These are phyloP conservation scores for Viola odorata DNA, from an alignment of 345 rosid species.

Conservation along the genomic window DNA sequence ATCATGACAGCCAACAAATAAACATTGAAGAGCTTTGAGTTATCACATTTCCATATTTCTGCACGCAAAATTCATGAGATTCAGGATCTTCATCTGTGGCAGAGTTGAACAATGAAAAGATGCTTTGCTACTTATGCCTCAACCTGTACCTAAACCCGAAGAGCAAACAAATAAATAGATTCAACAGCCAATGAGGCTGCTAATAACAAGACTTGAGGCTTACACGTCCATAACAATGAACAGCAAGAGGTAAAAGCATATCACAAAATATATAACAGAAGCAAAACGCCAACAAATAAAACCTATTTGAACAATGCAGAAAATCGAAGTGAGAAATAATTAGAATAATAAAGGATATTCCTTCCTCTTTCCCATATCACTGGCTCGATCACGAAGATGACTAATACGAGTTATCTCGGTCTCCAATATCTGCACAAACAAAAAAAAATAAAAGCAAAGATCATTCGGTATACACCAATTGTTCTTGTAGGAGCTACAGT, in stretches of 20 bases:
- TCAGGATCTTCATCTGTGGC: too few relatives aligned
- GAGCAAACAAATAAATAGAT: not conserved
- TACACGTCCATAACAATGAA: too few relatives aligned
- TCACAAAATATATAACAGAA: not conserved
- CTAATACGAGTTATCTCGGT: conserved; percentile 74
- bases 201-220: not conserved
- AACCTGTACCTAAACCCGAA: not conserved
- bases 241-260: too few relatives aligned
- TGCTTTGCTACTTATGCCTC: not conserved
- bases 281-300: not conserved
- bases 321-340: not conserved
- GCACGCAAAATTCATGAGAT: too few relatives aligned
- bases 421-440: conserved; percentile 69
- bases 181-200: not conserved
- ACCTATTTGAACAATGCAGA: not conserved
- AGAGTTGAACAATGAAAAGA: too few relatives aligned
- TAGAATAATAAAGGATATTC: conserved; percentile 75
- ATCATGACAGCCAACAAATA: not conserved
- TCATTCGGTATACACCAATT: too few relatives aligned
- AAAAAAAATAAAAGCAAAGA: not conserved
- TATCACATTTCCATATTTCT: too few relatives aligned
- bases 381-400: conserved; percentile 99
- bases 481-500: too few relatives aligned
- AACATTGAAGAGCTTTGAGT: not conserved
- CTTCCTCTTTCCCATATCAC: conserved; percentile 88